Conservation (phyloP, 257 asterid genomes). For the Solanum tacnaense region DNA sequence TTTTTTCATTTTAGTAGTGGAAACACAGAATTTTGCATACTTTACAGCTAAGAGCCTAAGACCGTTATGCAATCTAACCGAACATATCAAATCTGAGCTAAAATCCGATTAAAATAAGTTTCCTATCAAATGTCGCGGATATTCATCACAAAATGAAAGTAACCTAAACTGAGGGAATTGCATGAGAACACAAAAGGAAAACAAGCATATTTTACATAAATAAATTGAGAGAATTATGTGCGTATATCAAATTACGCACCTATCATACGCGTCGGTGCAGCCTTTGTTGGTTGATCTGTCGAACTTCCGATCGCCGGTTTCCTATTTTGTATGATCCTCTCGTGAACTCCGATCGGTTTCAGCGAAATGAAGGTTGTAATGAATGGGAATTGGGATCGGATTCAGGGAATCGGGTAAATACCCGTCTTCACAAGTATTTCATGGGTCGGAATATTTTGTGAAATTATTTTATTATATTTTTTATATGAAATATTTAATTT, state of each 20-base stretch:
- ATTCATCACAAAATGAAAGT: neutral
- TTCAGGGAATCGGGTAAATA: neutral
- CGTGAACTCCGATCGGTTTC: neutral
- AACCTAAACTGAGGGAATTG: neutral
- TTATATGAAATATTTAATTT: neutral
- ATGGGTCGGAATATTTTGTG: neutral
- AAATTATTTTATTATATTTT: no score
- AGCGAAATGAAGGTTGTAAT: neutral
- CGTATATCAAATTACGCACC: neutral
- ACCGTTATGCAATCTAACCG: neutral
- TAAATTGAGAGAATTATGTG: neutral
- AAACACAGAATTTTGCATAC: neutral
- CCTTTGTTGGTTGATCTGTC: neutral
- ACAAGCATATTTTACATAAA: neutral
- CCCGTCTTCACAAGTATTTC: neutral
- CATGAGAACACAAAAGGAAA: neutral
- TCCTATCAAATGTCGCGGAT: neutral
- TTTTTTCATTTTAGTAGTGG: neutral
- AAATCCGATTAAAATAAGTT: neutral
- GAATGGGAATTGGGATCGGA: neutral
- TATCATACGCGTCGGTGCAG: neutral
- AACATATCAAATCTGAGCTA: neutral
- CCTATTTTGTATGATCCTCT: neutral
- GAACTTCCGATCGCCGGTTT: neutral
- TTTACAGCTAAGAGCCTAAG: neutral